Evolutionary conservation across 2,329 filamentous ascomycete genomes (phyloP), one percentile per base, ranked within the genome.

Genomic region (Colletotrichum sansevieriae): DNA sequence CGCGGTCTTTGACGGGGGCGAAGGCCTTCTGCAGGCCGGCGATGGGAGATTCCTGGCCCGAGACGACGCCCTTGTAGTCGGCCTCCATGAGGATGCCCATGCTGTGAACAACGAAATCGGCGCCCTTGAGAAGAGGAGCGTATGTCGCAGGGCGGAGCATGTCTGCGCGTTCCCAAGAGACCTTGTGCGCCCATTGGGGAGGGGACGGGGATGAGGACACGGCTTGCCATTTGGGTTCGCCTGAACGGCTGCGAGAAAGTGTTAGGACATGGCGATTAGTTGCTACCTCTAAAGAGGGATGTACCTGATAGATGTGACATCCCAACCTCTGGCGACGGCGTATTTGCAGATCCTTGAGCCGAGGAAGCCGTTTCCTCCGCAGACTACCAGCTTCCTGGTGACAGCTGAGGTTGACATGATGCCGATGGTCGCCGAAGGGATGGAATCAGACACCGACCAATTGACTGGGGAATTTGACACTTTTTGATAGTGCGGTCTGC

Each of bases 11-110:
- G 2, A 87, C 85, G 1, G 88, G 78, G 59, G 90, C 89, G 78
- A 98, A 97, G 29, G 94, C 93, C 74, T 91, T 90, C 71, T 88
- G 88, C 13, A 99, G 83, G 1, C 94, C 95, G 7, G 89, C 81
- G 60, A 97, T 81, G n/a, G 94, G 90, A 0, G 92, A 94, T 75
- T 97, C 95, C 69, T 88, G 90, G 58, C 96, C 96, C 20, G 90
- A 91, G 29, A 99, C 78, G 15, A 97, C 91, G 73, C 92, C 92
- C 82, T 99, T 99, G 88, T 99, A 99, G 83, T 99, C 96, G 57
- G 95, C 94, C 83, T 99, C 96, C 10, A 99, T 88, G 18, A 99
- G 86, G 74, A 99, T 98, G 10, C 96, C 96, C 91, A 98, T 95
- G 76, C 88, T 94, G 84, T 99, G 96, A 54, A 99, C 91, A 29